Conservation (phyloP, 2,329 filamentous ascomycete species). For the Sporothrix variecibatus region DNA sequence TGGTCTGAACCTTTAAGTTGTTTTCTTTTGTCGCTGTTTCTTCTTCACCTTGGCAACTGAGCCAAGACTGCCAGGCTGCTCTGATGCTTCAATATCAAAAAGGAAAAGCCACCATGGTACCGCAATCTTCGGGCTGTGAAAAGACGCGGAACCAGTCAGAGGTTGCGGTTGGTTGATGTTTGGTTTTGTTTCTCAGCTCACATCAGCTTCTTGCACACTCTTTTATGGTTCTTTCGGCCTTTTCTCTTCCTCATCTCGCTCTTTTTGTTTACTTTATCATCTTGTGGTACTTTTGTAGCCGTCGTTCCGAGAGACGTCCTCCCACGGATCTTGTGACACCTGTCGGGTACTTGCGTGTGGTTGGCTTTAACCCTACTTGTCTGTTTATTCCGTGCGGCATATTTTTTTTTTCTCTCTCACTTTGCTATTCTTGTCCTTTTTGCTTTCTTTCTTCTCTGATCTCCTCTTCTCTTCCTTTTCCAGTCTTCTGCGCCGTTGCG, state of each 20-base stretch:
- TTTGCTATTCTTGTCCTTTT: neutral
- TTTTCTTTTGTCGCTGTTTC: neutral
- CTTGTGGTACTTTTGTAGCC: neutral
- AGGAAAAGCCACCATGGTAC: neutral
- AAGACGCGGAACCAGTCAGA: neutral
- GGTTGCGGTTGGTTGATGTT: neutral
- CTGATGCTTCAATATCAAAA: neutral
- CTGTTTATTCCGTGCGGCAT: neutral
- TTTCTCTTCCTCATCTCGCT: neutral
- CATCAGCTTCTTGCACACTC: neutral
- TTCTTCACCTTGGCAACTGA: constrained; percentile 15
- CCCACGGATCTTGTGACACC: neutral
- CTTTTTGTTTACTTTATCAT: neutral
- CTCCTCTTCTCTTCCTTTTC: neutral
- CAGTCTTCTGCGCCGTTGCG: neutral
- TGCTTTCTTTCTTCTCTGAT: neutral
- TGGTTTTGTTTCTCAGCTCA: constrained; percentile 11
- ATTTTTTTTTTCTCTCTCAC: neutral
- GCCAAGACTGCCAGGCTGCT: neutral
- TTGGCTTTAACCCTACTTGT: neutral
- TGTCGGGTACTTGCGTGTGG: neutral
- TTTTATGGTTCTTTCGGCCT: neutral
- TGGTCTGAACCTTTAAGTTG: neutral
- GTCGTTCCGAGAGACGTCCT: neutral
- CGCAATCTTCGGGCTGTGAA: neutral